These are phyloP conservation scores for Verbena officinalis DNA, from an alignment of 257 asterid species.

Conservation along the genomic window DNA sequence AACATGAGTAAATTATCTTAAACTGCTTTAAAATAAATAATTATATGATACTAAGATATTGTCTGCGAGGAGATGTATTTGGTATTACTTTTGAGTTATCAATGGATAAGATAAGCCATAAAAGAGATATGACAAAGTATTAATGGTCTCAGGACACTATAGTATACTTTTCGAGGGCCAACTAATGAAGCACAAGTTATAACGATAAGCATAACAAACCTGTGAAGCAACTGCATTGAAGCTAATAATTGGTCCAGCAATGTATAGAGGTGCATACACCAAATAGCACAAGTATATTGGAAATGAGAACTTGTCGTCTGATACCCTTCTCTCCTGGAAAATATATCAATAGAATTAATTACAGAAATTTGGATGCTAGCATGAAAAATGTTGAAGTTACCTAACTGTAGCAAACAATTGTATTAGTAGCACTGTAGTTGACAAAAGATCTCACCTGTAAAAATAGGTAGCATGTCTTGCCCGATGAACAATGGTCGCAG, in stretches of 20 bases:
- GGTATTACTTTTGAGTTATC: conserved; percentile 2
- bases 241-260: conserved; percentile 97
- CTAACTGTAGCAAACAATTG: conserved; percentile 12
- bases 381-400: conserved; percentile 7
- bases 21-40: conserved; percentile 1
- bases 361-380: conserved; percentile 20
- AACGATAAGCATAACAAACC: too few species aligned
- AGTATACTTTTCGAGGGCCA: too few species aligned
- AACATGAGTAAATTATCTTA: conserved; percentile 25
- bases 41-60: conserved; percentile 4
- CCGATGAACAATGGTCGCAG: conserved; percentile 74
- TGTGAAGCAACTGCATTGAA: conserved; percentile 97
- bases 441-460: conserved; percentile 68
- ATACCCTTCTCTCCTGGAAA: conserved; percentile 77
- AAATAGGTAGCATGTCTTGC: conserved; percentile 81
- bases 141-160: too few species aligned
- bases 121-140: conserved; percentile 7
- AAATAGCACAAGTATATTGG: conserved; percentile 81
- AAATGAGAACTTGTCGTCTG: conserved; percentile 67
- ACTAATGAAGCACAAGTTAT: too few species aligned
- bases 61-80: neutral
- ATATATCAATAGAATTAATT: conserved; percentile 15
- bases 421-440: conserved; percentile 22
- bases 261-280: conserved; percentile 91
- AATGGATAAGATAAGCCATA: conserved; percentile 3